Evolutionary conservation across 352 stramenopile species (phyloP), one percentile per base, ranked within the genome.

Genomic region (Globisporangium okanoganense): DNA sequence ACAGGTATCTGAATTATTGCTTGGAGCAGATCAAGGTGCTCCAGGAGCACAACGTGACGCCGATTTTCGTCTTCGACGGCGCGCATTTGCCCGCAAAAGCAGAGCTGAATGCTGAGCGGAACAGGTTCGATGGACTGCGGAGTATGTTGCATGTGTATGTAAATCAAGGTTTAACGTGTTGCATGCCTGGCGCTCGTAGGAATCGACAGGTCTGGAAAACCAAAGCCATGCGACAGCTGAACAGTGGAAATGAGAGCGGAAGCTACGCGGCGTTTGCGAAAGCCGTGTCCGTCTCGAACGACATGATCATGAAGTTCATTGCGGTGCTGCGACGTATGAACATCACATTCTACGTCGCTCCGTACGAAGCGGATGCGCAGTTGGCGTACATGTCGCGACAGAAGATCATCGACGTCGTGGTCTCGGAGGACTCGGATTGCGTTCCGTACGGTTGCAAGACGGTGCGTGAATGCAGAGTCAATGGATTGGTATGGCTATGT

Each of bases 341-440:
- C 38, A 79, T 99, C 29, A 55, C 88, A 3, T 99, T 96, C 70
- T 75, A 99, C 24, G 95, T 99, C 2, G 96, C 97, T 13, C 97
- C 97, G 10, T 99, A 98, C 64, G 96, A 99, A 70, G 96, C 96
- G 6, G 96, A 99, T 69, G 96, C 96, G n/a, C 96, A 99, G 73
- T 71, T 99, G 51, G 96, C 96, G 3, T 98, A 95, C 65, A 60
- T 99, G 18, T 94, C 83, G 24, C 84, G 82, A 16, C 64, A 76
- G 14, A 89, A 85, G 67, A 71, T 97, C 31, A 74, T 98, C 41
- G 97, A 99, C 62, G 79, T 89, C 0, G 95, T 99, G 27, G 95
- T 99, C 31, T 98, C 95, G 13, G 96, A 99, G 71, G 97, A 99
- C 71, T 97, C 88, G 48, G 97, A 99, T 68, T 94, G 78, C 55